Base-by-base conservation (phyloP, 495 filamentous ascomycete species). In the Hypoxylon trugodes region DNA sequence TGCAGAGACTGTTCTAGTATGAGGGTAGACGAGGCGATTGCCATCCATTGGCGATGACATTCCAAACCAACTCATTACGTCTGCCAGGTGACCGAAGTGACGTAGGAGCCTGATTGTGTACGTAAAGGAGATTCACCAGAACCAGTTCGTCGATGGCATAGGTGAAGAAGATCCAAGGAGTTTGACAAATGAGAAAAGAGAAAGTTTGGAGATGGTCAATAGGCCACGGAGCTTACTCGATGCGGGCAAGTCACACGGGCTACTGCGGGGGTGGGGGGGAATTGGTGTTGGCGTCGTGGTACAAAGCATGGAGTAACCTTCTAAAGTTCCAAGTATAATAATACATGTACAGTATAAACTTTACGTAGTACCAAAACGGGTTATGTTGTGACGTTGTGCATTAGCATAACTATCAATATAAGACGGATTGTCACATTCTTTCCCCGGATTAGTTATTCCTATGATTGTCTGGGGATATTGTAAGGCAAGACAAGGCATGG, bases 211-310 rank as follows among this genome's bases (percentile, higher is more conserved):
- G 6, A 26, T 48, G 26, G 48, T 24, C 40, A 43, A 53, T n/a
- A n/a, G n/a, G 41, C 54, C 36, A 65, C 26, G 41, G 35, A 9
- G 40, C 18, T 57, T 35, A 21, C 33, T 16, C 30, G 5, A 56
- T 61, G 56, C 49, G 25, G 51, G 13, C 47, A 48, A 38, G 63
- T 61, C 57, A 66, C 57, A 66, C 51, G 26, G 40, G 37, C 46
- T 35, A 55, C 25, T 56, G 63, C 46, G 63, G 63, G 63, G 63
- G 63, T 61, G 63, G 63, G 53, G 63, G 63, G 63, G 63, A 57
- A 57, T 61, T 56, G 63, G 53, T 56, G 61, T 61, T 61, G 40
- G 38, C 56, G 49, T 40, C 28, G 50, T 59, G 30, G 43, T 36
- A 55, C 55, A 55, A 42, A 3, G 24, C 41, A 49, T 26, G 33